phyloP scores from a whole-genome alignment of 2,329 filamentous ascomycete species.

The Helicocarpus griseus region DNA sequence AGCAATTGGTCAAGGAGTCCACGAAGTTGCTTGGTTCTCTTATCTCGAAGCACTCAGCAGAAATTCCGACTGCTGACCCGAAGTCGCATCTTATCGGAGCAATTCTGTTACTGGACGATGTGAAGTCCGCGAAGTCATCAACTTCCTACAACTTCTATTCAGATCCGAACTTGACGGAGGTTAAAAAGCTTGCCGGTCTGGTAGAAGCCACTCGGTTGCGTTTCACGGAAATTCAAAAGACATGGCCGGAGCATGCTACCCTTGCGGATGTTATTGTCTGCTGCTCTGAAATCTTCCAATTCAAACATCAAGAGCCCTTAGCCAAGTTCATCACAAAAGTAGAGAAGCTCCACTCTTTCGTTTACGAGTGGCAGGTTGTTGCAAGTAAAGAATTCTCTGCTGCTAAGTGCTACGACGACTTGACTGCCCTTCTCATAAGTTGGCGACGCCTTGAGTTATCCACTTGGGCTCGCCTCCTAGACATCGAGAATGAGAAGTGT shows the following conservation, averaged over 20 bases:
- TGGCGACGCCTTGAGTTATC: constrained; percentile 88
- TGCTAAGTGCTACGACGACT: constrained; percentile 58
- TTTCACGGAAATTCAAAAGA: constrained; percentile 58
- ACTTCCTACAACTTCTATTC: constrained; percentile 79
- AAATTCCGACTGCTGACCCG: constrained; percentile 24
- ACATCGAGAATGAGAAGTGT: constrained; percentile 69
- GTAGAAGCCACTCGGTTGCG: constrained; percentile 59
- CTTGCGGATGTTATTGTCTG: constrained; percentile 67
- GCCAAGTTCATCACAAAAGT: constrained; percentile 77
- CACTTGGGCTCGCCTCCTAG: constrained; percentile 83
- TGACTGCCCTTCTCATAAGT: constrained; percentile 71
- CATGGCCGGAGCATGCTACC: constrained; percentile 66
- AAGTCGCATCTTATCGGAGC: constrained; percentile 55
- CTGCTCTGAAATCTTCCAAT: constrained; percentile 64
- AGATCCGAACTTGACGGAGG: constrained; percentile 66
- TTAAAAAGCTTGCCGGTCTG: constrained; percentile 60
- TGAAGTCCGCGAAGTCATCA: constrained; percentile 24
- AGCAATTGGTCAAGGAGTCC: constrained; percentile 26
- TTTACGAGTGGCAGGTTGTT: constrained; percentile 94
- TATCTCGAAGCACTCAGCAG: constrained; percentile 18
- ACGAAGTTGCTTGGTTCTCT: constrained; percentile 26
- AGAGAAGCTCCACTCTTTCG: constrained; percentile 73
- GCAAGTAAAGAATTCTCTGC: constrained; percentile 72
- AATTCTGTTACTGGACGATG: constrained; percentile 54
- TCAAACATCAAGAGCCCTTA: constrained; percentile 71